Percentiles rank a stretch among this genome's conserved stretches.
phyloP scores from a whole-genome alignment of 345 rosid species.

The Euphorbia tirucalli region DNA sequence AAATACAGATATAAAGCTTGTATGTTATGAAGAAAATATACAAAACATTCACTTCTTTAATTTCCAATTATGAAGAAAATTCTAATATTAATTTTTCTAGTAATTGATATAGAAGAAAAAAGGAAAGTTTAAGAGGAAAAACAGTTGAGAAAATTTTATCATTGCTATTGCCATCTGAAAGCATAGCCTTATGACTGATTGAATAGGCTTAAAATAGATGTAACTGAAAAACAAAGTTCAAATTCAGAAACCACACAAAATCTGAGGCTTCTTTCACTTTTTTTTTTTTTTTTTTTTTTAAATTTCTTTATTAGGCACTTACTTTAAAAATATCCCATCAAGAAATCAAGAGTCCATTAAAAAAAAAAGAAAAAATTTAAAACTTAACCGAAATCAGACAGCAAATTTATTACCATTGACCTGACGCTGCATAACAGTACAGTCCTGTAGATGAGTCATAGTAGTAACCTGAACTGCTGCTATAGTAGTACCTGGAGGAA shows the following conservation, averaged over 20 bases:
- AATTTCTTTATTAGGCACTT: neutral
- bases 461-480: slow-evolving; percentile 84
- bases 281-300: neutral
- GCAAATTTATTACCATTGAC: slow-evolving; percentile 61
- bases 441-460: slow-evolving; percentile 83
- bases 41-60: too few relatives aligned
- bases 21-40: too few relatives aligned
- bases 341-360: neutral
- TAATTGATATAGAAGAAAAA: too few relatives aligned
- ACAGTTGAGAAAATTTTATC: neutral
- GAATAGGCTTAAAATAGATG: neutral
- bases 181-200: neutral
- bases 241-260: neutral
- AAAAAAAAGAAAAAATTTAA: neutral
- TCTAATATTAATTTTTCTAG: neutral
- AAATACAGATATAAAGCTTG: too few relatives aligned
- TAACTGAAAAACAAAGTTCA: neutral
- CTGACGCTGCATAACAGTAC: slow-evolving; percentile 75
- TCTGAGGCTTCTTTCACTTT: neutral
- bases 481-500: slow-evolving; percentile 77
- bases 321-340: slow-evolving; percentile 6
- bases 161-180: too few relatives aligned
- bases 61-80: too few relatives aligned
- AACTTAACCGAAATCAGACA: neutral
- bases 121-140: neutral